Evolutionary conservation across 176 grass and related monocot species (phyloP).

Genomic region (Eragrostis curvula): DNA sequence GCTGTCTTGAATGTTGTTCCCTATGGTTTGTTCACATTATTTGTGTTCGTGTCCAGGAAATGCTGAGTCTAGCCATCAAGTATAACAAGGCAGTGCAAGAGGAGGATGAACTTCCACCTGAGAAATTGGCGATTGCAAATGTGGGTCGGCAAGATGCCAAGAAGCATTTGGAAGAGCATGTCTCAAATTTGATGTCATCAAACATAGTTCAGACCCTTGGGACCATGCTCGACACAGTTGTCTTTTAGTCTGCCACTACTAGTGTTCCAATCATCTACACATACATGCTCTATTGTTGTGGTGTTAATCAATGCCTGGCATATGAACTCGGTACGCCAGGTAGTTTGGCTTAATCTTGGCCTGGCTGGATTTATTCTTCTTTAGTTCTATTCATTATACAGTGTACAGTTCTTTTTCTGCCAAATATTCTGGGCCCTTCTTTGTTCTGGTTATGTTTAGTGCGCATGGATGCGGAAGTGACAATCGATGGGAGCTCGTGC

Average conservation of each 20-base stretch:
- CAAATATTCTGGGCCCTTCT: too few relatives aligned
- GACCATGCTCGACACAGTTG: conserved; percentile 94
- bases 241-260: conserved; percentile 59
- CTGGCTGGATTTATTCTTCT: neutral
- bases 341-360: neutral
- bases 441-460: neutral
- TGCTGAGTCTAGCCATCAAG: conserved; percentile 92
- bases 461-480: neutral
- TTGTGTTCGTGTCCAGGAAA: conserved; percentile 65
- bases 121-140: conserved; percentile 96
- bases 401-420: neutral
- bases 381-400: too few relatives aligned
- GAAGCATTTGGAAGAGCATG: conserved; percentile 98
- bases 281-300: conserved; percentile 10
- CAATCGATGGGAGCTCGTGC: too few relatives aligned
- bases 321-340: neutral
- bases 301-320: conserved; percentile 19
- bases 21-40: conserved; percentile 6
- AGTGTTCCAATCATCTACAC: conserved; percentile 11
- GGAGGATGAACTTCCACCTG: conserved; percentile 94
- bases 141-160: conserved; percentile 95
- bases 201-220: conserved; percentile 98
- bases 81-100: conserved; percentile 99
- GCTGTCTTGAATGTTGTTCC: neutral
- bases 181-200: conserved; percentile 96